These are phyloP conservation scores for Arbutus unedo DNA, from an alignment of 148 eudicot species.

Conservation along the genomic window DNA sequence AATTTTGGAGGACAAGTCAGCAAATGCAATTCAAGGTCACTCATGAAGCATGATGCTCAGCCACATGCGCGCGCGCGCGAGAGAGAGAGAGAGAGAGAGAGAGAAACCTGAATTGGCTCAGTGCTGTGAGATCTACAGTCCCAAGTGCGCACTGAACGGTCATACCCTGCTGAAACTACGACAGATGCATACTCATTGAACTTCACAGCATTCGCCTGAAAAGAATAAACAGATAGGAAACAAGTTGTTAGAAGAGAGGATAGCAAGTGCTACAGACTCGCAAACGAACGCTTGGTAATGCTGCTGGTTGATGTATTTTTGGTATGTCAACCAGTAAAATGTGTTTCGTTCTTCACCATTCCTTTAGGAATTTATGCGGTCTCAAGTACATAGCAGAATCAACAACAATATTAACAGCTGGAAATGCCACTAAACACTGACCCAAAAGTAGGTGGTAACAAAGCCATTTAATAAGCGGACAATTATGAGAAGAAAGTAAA, in stretches of 20 bases:
- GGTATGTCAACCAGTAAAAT: not conserved
- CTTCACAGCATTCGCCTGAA: constrained; percentile 93
- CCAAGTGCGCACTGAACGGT: constrained; percentile 89
- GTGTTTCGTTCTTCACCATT: not conserved
- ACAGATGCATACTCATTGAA: constrained; percentile 83
- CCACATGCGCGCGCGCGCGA: not conserved
- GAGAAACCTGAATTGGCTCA: constrained; percentile 84
- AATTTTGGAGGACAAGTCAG: constrained; percentile 13
- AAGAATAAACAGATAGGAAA: constrained; percentile 1
- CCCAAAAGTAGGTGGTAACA: not conserved
- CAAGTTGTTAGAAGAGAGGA: not conserved
- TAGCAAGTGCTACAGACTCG: no score
- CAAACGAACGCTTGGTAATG: no score
- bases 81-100: constrained; percentile 16
- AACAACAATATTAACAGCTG: not conserved
- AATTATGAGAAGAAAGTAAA: constrained; percentile 2
- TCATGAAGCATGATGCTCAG: not conserved
- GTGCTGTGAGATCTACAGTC: constrained; percentile 93
- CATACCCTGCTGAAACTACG: constrained; percentile 92
- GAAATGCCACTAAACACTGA: not conserved
- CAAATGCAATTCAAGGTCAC: not conserved
- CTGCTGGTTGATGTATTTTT: not conserved
- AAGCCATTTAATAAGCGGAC: not conserved
- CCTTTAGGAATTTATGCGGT: not conserved
- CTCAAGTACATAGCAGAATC: not conserved